A percentile compares a stretch with the other conserved stretches of the same genome.
These are phyloP conservation scores for Populus tomentosa DNA, from an alignment of 441 rosid genomes.

Conservation along the genomic window DNA sequence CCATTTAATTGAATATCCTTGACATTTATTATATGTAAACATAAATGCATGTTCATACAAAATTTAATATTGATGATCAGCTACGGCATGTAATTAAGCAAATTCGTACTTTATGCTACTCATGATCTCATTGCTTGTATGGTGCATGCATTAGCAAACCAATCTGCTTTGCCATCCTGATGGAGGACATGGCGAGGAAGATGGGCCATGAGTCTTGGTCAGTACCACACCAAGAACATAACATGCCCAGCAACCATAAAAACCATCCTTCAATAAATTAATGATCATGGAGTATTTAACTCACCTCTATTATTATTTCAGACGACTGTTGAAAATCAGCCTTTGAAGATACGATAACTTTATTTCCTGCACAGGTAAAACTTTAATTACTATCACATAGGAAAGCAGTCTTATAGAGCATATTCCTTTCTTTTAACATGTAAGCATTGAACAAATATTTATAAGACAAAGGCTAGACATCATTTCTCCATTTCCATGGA, in stretches of 20 bases:
- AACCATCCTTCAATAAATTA: background rate
- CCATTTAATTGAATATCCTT: no score
- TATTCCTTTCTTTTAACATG: background rate
- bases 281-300: background rate
- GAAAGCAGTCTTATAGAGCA: background rate
- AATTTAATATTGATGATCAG: no score
- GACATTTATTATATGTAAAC: no score
- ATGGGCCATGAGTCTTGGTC: conserved; percentile 16
- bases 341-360: conserved; percentile 18
- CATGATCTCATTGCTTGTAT: conserved; percentile 1
- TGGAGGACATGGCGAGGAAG: conserved; percentile 14
- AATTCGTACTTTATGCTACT: background rate
- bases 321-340: conserved; percentile 14
- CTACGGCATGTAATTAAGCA: no score
- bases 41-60: no score
- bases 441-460: background rate
- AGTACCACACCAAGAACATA: background rate
- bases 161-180: conserved; percentile 3
- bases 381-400: background rate
- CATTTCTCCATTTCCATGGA: background rate
- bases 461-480: background rate
- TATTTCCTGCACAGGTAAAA: conserved; percentile 27
- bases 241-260: conserved; percentile 11
- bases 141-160: background rate
- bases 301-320: conserved; percentile 23